Evolutionary conservation across 805 yeast genomes (phyloP), one percentile per base, ranked within the genome.

Genomic region (Candida suzukii): DNA sequence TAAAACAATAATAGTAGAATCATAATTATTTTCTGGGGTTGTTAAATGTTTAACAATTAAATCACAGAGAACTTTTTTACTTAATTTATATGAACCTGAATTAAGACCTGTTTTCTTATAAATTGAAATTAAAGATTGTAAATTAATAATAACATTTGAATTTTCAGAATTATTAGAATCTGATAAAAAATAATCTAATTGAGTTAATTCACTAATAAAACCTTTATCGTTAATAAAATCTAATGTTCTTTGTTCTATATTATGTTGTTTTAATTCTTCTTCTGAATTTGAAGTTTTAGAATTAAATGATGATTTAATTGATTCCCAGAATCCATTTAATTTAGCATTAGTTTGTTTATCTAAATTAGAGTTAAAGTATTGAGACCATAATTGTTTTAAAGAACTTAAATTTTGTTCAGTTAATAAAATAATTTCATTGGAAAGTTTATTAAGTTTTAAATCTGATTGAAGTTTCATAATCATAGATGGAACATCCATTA

Each of bases 191-290:
- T 64, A 71, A 18, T 67, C 62, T 47, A 74, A 57, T 52, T 74
- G 78, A 32, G 71, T 59, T 42, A 74, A 49, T 50, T 75, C 80
- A 41, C 60, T 66, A 44, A 73, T 69, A 56, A 67, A 74, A n/a
- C 58, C 48, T 46, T 68, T 66, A 48, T 74, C 78, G 51, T 64
- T 68, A 41, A 73, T 64, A 33, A 61, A 51, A 37, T 56, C 37
- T 44, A 62, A 41, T 6, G 54, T 54, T 48, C 60, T 51, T 50
- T 44, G 53, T 39, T 42, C 47, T 27, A 50, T 24, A 13, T 32
- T 38, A 3, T 41, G 30, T 16, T 36, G 37, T 19, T 42, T 34
- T 4, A 48, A 46, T 16, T 20, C 29, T 16, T 30, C 40, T 12
- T 4, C 4, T 7, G 40, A 27, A 5, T 29, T 21, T 20, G 46